Percentiles rank a stretch among this genome's conserved stretches.
Conservation (phyloP, 768 basidiomycete genomes). For the Rhodotorula graminis region DNA sequence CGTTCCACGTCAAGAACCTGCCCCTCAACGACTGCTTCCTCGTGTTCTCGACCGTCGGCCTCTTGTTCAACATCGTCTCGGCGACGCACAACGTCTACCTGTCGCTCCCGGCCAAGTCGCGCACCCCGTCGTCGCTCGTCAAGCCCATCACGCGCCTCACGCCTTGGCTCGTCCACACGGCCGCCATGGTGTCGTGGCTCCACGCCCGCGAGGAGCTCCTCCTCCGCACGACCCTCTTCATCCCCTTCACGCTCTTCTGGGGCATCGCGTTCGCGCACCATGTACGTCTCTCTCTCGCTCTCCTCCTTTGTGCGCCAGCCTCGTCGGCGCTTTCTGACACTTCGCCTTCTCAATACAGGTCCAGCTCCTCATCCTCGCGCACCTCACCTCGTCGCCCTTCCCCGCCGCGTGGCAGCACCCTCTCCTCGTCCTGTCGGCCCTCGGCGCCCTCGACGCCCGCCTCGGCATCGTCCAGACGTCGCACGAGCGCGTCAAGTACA, state of each 20-base stretch:
- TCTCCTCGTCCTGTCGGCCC: constrained; percentile 74
- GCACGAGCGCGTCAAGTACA: constrained; percentile 13
- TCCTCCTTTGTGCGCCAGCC: too few species aligned
- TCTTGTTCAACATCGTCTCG: constrained; percentile 70
- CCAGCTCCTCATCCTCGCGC: constrained; percentile 85
- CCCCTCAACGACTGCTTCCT: constrained; percentile 83
- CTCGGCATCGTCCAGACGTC: constrained; percentile 53
- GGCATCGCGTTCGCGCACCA: constrained; percentile 59
- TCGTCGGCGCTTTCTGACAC: too few species aligned
- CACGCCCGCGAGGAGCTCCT: constrained; percentile 57
- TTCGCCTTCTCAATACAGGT: constrained; percentile 43
- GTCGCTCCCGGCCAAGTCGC: constrained; percentile 41
- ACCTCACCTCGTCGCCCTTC: constrained; percentile 76
- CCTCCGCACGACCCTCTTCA: constrained; percentile 67
- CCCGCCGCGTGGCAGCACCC: constrained; percentile 67
- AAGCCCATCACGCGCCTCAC: constrained; percentile 67
- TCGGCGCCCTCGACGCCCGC: constrained; percentile 79
- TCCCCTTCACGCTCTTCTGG: constrained; percentile 88
- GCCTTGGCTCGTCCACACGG: constrained; percentile 68
- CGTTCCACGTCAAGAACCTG: constrained; percentile 57
- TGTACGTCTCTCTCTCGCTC: constrained; percentile 43
- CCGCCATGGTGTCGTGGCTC: constrained; percentile 77
- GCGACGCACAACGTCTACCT: constrained; percentile 49
- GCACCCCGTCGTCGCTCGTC: constrained; percentile 43
- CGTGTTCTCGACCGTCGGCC: constrained; percentile 64